Base-by-base conservation (phyloP, 1,139 yeast genomes). In the Sugiyamaella novakii region DNA sequence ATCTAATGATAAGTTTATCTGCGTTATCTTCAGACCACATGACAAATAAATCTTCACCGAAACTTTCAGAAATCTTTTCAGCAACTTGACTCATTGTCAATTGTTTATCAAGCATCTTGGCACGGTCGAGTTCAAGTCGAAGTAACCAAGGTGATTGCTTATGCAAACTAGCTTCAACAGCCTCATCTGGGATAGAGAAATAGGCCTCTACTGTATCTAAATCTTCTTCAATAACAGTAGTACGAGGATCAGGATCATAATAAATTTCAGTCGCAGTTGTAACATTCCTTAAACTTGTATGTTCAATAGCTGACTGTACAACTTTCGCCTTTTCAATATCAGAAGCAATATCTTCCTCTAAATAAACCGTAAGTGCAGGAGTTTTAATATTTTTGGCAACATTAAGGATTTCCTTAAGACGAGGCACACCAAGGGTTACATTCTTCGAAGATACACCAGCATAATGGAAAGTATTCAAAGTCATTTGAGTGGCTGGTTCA, bases 11-110 rank as follows among this genome's bases (percentile, higher is more conserved):
- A 71, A 94, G 83, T 70, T 89, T 91, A 60, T 92, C 98, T 40
- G 98, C 97, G 63, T 95, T 91, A 76, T 94, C 99, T 76, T 94
- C 98, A 43, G 97, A 89, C 98, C 98, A 94, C 65, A 94, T 92
- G 46, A 94, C 96, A 64, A 91, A 92, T 72, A 92, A 75, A 71
- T 92, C 98, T 63, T 89, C 95, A 51, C 92, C 95, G 68, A 92
- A 94, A 58, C 88, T 86, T 64, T 86, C 92, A 54, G 92, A 85
- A 56, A 94, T 94, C 76, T 86, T 89, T 61, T 89, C 95, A 29
- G 98, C 98, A 51, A 94, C 98, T 74, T 92, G 97, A 55, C 95
- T 88, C 98, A 94, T 92, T 6, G 96, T 88, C 67, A 94, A 79
- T 69, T 92, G 96, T 71, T 92, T 91, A 74, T 94, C 98, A 63